A percentile compares a stretch with the other conserved stretches of the same genome.
Conservation (phyloP, 2,329 filamentous ascomycete genomes). For the Phaeomoniella chlamydospora region DNA sequence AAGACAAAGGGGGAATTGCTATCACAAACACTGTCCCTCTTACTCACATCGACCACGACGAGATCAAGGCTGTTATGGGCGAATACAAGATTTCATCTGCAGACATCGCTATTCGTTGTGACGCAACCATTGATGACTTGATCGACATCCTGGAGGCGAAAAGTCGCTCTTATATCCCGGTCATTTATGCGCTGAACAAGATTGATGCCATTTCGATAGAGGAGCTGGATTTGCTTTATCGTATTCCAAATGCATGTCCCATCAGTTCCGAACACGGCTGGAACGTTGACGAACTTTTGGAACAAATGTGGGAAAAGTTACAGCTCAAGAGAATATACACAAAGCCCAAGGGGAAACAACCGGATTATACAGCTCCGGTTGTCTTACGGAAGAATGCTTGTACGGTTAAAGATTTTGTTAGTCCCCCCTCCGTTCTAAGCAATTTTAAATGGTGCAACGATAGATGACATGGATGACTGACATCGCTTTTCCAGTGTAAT, state of each 20-base stretch:
- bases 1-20: slow-evolving; percentile 93
- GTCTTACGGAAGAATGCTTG: slow-evolving; percentile 70
- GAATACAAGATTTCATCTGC: slow-evolving; percentile 95
- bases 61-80: slow-evolving; percentile 95
- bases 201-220: slow-evolving; percentile 97
- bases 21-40: slow-evolving; percentile 91
- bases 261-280: slow-evolving; percentile 96
- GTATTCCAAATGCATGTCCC: slow-evolving; percentile 90
- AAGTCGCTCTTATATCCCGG: slow-evolving; percentile 92
- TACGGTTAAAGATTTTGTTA: slow-evolving; percentile 93
- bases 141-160: slow-evolving; percentile 94
- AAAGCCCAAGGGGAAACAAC: slow-evolving; percentile 89
- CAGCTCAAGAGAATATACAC: slow-evolving; percentile 88
- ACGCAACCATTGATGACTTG: slow-evolving; percentile 91
- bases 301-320: slow-evolving; percentile 97
- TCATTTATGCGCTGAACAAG: slow-evolving; percentile 97
- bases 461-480: slow-evolving; percentile 1
- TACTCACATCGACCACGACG: slow-evolving; percentile 84
- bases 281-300: slow-evolving; percentile 94
- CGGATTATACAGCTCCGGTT: slow-evolving; percentile 83
- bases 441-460: slow-evolving; percentile 1
- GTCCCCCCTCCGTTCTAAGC: slow-evolving; percentile 22
- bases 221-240: slow-evolving; percentile 88
- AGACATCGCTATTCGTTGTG: slow-evolving; percentile 93
- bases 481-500: slow-evolving; percentile 54